Evolutionary conservation across 2,329 filamentous ascomycete genomes (phyloP), one percentile per base, ranked within the genome.

Genomic region (Colletotrichum gigasporum): DNA sequence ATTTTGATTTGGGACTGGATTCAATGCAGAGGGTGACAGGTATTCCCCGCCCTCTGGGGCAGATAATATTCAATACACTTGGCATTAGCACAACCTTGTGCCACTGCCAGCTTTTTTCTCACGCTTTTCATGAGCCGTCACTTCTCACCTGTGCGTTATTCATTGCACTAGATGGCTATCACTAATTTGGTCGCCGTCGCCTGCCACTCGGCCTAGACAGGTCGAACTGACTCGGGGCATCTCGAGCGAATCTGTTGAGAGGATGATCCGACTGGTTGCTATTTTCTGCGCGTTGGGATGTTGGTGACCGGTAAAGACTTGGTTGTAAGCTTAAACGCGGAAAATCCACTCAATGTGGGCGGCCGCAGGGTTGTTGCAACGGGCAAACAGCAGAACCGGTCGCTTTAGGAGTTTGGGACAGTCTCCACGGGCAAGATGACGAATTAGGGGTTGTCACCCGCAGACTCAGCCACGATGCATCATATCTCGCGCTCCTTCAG

Each of bases 61-160:
- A 65, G 63, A 65, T 63, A 57, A 62, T 62, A 55, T 16, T 44
- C 39, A 65, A 65, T 63, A 63, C 37, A 63, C 44, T 34, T 63
- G 48, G 34, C 32, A 61, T 35, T n/a, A 32, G n/a, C 47, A 45
- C 20, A 34, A 14, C 7, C 3, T 44, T 28, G 26, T 34, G 42
- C 20, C 32, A 24, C 37, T 24, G 42, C 16, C 42, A 39, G 35
- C 37, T 16, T 24, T 50, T 54, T 55, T 39, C 28, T 34, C 18
- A 11, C 18, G 10, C 5, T 12, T 45, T 35, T 18, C 26, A 52
- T 9, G 10, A 11, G 8, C n/a, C 22, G 5, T 45, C 18, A 14
- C 12, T 16, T 22, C 10, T 14, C 14, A 7, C 20, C 14, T 14
- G 20, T 37, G 18, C 7, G 9, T 26, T 12, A 41, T 12, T 41